Conservation (phyloP, 1,284 basidiomycete species). For the Papiliotrema nemorosa region DNA sequence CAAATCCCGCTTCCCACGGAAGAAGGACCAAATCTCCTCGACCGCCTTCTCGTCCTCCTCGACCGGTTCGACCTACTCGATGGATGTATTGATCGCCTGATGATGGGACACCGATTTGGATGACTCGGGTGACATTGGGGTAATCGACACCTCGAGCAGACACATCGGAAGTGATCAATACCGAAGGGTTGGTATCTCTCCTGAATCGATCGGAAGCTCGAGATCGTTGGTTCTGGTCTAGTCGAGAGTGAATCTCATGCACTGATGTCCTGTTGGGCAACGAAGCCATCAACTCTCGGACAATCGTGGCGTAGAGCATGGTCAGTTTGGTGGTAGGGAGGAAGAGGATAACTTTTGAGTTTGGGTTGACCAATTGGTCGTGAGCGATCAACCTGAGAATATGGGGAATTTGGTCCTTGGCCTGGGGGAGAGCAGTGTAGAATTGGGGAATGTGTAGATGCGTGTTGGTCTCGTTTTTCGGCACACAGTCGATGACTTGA, state of each 20-base stretch:
- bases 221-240: slow-evolving; percentile 64
- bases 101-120: slow-evolving; percentile 81
- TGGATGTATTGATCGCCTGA: slow-evolving; percentile 79
- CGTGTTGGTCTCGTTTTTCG: slow-evolving; percentile 61
- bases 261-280: slow-evolving; percentile 56
- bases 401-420: slow-evolving; percentile 72
- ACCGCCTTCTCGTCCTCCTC: slow-evolving; percentile 63
- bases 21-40: slow-evolving; percentile 83
- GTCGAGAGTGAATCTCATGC: slow-evolving; percentile 85
- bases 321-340: slow-evolving; percentile 85
- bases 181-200: slow-evolving; percentile 56
- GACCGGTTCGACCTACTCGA: slow-evolving; percentile 86
- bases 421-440: slow-evolving; percentile 67
- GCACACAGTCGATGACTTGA: slow-evolving; percentile 60
- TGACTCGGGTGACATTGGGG: slow-evolving; percentile 84
- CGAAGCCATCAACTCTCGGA: slow-evolving; percentile 57
- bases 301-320: slow-evolving; percentile 65
- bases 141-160: slow-evolving; percentile 89
- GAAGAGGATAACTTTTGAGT: slow-evolving; percentile 83
- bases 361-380: slow-evolving; percentile 76
- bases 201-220: slow-evolving; percentile 67
- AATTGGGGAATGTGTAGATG: slow-evolving; percentile 77
- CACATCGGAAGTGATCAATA: slow-evolving; percentile 85
- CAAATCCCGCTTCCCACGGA: slow-evolving; percentile 75
- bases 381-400: slow-evolving; percentile 77